phyloP scores from a whole-genome alignment of 2,329 filamentous ascomycete genomes.

The Microsporum audouinii region DNA sequence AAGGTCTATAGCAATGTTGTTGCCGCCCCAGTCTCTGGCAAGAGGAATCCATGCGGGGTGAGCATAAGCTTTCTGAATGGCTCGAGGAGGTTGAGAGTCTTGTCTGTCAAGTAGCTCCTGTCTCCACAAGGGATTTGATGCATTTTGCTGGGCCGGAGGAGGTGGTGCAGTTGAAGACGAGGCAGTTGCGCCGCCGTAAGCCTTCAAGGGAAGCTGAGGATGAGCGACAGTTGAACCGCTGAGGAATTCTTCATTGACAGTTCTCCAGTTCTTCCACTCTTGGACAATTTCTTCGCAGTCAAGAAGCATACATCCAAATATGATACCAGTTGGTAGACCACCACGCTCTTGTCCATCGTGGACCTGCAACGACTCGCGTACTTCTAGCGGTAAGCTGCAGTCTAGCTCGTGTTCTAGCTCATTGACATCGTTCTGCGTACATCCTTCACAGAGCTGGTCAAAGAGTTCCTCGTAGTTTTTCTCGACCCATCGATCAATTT shows the following conservation, averaged over 20 bases:
- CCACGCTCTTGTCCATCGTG: constrained; percentile 98
- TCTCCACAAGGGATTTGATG: constrained; percentile 60
- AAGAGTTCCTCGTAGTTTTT: constrained; percentile 90
- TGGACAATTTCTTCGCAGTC: constrained; percentile 98
- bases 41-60: constrained; percentile 93
- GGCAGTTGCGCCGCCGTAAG: constrained; percentile 57
- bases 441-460: constrained; percentile 86
- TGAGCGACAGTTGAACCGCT: constrained; percentile 43
- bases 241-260: constrained; percentile 82
- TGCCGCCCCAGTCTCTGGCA: constrained; percentile 95
- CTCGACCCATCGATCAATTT: constrained; percentile 89
- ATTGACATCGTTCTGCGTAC: constrained; percentile 88
- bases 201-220: constrained; percentile 57
- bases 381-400: constrained; percentile 82
- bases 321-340: constrained; percentile 77
- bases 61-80: constrained; percentile 84
- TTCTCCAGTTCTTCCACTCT: constrained; percentile 94
- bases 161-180: constrained; percentile 50
- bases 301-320: constrained; percentile 89
- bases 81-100: constrained; percentile 73
- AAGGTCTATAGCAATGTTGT: constrained; percentile 88
- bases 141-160: constrained; percentile 33
- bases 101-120: constrained; percentile 75
- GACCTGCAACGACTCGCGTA: constrained; percentile 77
- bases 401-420: constrained; percentile 94